Evolutionary conservation across 2,329 filamentous ascomycete species (phyloP).

Genomic region (Nigrograna mackinnonii): DNA sequence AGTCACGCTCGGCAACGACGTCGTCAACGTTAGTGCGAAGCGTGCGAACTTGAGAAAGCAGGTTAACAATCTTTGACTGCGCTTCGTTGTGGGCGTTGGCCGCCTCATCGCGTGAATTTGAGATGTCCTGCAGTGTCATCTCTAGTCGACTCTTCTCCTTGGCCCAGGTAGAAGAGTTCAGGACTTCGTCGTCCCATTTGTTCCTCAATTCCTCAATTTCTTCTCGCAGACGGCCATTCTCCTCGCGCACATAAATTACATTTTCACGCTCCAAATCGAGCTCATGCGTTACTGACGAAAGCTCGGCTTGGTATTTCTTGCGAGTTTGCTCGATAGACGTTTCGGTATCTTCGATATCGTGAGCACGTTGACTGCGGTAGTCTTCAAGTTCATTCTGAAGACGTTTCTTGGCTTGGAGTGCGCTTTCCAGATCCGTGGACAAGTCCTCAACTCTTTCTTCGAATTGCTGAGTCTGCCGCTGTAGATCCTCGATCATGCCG

Average conservation of each 20-base stretch:
- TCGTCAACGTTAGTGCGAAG: conserved; percentile 87
- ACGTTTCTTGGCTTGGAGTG: conserved; percentile 86
- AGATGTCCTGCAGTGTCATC: conserved; percentile 84
- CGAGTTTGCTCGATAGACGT: conserved; percentile 94
- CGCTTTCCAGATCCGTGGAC: conserved; percentile 83
- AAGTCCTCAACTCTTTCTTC: conserved; percentile 92
- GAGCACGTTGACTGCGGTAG: conserved; percentile 91
- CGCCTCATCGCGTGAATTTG: conserved; percentile 90
- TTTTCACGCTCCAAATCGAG: conserved; percentile 93
- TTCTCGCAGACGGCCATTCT: conserved; percentile 87
- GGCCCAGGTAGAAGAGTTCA: conserved; percentile 97
- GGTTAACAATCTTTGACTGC: conserved; percentile 86
- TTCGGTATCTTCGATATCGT: conserved; percentile 97
- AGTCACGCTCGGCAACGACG: conserved; percentile 80
- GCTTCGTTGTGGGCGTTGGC: conserved; percentile 92
- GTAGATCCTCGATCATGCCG: conserved; percentile 81
- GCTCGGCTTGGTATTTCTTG: conserved; percentile 95
- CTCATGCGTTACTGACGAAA: conserved; percentile 86
- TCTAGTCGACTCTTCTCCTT: conserved; percentile 96
- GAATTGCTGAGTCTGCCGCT: conserved; percentile 84
- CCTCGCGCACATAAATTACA: conserved; percentile 78
- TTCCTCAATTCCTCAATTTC: conserved; percentile 92
- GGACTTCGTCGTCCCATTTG: conserved; percentile 97
- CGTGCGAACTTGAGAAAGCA: conserved; percentile 85
- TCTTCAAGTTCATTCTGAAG: conserved; percentile 97